Evolutionary conservation across 352 stramenopile species (phyloP), one percentile per base, ranked within the genome.

Genomic region (Phytopythium helicoides): DNA sequence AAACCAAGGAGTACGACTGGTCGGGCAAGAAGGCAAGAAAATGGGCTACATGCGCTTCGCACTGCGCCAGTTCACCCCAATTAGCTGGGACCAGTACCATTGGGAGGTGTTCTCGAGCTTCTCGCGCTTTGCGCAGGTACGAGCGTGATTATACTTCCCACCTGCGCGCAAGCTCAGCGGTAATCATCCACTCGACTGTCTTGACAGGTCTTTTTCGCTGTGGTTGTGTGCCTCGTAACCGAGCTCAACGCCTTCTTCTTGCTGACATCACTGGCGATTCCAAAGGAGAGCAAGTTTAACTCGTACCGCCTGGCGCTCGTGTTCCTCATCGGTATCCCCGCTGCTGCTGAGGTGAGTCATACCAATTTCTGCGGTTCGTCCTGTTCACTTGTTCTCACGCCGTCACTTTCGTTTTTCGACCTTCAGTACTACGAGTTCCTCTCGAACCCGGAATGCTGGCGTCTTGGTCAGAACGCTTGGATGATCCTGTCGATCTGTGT

Each of bases 211-310:
- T 52, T 97, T 18, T 87, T 96, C 40, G 76, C 87, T 0, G 67
- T 97, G 42, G 57, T 95, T n/a, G 64, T 97, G 57, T 91, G 80
- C 50, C 62, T 93, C 1, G 53, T 96, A 10, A 87, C 87, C 3
- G 92, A 98, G 66, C 66, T 97, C 23, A 97, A 98, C 66, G 92
- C 91, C 12, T 98, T 98, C 67, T 96, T 98, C 62, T 64, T 98
- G 53, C 71, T 97, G 26, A 94, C 87, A 44, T 92, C 88, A 18
- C 65, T 97, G 26, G 81, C 74, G 26, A 87, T 97, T 40, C 86
- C 86, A 9, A 93, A 95, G 55, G 83, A 93, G 52, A 92, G 81
- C 64, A 82, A 81, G 38, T 91, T 92, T 55, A 94, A 95, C 74
- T 76, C 78, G 28, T 90, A 89, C 52, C 72, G 86, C 22, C 68